phyloP scores from a whole-genome alignment of 2,329 filamentous ascomycete genomes.

The Dothideomycetes sp. region DNA sequence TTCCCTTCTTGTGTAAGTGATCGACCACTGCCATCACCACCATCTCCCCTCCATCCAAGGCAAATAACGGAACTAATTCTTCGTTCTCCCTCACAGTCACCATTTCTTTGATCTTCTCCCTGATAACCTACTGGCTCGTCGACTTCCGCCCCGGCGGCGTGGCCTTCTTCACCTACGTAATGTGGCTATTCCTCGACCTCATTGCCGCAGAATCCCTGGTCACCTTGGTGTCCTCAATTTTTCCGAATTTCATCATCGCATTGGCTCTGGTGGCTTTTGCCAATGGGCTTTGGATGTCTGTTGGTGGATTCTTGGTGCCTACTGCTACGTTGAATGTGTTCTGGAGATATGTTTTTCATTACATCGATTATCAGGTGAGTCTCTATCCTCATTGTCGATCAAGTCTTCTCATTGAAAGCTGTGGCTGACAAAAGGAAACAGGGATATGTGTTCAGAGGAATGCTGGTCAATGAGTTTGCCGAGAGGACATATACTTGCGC shows the following conservation, averaged over 20 bases:
- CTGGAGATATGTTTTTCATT: conserved; percentile 77
- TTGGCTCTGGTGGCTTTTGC: conserved; percentile 72
- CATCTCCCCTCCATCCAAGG: too few relatives aligned
- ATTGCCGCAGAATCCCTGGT: conserved; percentile 74
- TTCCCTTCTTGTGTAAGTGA: conserved; percentile 59
- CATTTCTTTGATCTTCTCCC: conserved; percentile 64
- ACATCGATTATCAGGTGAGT: conserved; percentile 65
- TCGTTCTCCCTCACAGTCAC: conserved; percentile 37
- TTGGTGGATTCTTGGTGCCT: conserved; percentile 70
- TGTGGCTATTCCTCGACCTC: conserved; percentile 80
- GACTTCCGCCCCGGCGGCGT: conserved; percentile 57
- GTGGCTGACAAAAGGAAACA: too few relatives aligned
- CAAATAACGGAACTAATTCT: too few relatives aligned
- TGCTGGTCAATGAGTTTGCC: conserved; percentile 82
- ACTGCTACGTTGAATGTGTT: conserved; percentile 65
- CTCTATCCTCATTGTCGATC: not conserved
- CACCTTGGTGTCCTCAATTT: conserved; percentile 60
- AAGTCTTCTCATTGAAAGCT: not conserved
- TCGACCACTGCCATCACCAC: too few relatives aligned
- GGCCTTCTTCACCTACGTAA: conserved; percentile 67
- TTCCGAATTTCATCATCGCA: conserved; percentile 68
- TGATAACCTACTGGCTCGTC: conserved; percentile 68
- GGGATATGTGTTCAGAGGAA: conserved; percentile 73
- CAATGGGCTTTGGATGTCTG: conserved; percentile 81
- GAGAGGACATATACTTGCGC: conserved; percentile 52